These are phyloP conservation scores for Nannochloropsis oceanica DNA, from an alignment of 108 stramenopile genomes.

Conservation along the genomic window DNA sequence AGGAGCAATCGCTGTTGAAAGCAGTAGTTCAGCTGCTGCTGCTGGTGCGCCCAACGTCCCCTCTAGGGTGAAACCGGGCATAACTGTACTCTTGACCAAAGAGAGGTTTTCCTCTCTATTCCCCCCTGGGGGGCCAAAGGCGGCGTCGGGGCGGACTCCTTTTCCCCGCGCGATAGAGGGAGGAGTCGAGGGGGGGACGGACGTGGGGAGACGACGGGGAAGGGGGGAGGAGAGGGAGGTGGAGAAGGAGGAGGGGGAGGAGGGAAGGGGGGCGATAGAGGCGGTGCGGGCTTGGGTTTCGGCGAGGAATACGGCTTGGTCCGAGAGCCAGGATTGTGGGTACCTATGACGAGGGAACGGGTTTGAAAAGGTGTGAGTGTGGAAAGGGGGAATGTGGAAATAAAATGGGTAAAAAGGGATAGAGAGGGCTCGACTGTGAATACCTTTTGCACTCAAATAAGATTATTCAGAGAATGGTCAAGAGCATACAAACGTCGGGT, in stretches of 20 bases:
- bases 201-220: not conserved
- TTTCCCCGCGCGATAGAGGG: too few relatives aligned
- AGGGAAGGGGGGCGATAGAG: not conserved
- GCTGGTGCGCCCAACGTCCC: slow-evolving; percentile 23
- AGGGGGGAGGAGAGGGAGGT: too few relatives aligned
- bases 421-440: too few relatives aligned
- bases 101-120: slow-evolving; percentile 8
- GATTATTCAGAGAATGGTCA: too few relatives aligned
- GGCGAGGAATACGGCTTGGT: not conserved
- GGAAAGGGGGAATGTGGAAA: too few relatives aligned
- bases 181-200: not conserved
- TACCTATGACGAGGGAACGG: too few relatives aligned
- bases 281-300: not conserved
- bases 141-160: not conserved
- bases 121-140: slow-evolving; percentile 20
- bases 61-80: slow-evolving; percentile 8
- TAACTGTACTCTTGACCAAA: slow-evolving; percentile 12
- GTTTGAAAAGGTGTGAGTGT: too few relatives aligned
- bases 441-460: too few relatives aligned
- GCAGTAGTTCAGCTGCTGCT: slow-evolving; percentile 20
- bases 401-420: too few relatives aligned
- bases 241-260: too few relatives aligned
- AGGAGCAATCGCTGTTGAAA: slow-evolving; percentile 19
- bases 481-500: too few relatives aligned
- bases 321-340: slow-evolving; percentile 25